Evolutionary conservation across 163 green algal species (phyloP), one percentile per base, ranked within the genome.

Genomic region (Scenedesmus sp.): DNA sequence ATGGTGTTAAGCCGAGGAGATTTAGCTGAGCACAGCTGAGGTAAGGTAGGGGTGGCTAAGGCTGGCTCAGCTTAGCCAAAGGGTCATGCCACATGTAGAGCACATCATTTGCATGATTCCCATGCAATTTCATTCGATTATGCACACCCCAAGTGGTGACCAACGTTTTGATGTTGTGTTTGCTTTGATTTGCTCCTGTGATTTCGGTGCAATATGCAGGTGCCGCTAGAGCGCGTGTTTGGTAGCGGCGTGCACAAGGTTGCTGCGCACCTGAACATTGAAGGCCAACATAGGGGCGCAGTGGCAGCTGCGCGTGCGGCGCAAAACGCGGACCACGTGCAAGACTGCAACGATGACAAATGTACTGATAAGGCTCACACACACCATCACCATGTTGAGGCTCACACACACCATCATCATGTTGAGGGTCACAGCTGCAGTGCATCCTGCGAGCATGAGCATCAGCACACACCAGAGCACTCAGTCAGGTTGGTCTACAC

Each of bases 241-340:
- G 96, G 96, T 30, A 90, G 59, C 43, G 88, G 84, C 10, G 89
- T 93, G 2, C 89, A 94, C 51, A 44, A 85, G 3, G 93, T 99
- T 46, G 92, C 98, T 40, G 94, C 96, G 0, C 92, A 95, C 44
- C 94, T 99, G 9, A 99, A 98, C 88, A 95, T 96, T 5, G 97
- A 99, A 93, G 97, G 96, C 4, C 97, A 99, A 90, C 97, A 99
- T 90, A 90, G 97, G 18, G 96, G 96, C 2, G 97, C 96, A 2
- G 95, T 99, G 22, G 94, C 94, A 53, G 94, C 95, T 16, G 95
- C 93, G 35, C 92, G 72, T 44, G 91, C 92, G 35, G 53, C 88
- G 83, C 86, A 83, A 12, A 81, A 91, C 35, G 87, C 84, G 40
- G 91, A 51, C 33, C 78, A 88, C n/a, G 0, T 90, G 3, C 68